Conservation (phyloP, 2,329 filamentous ascomycete genomes). For the Corynespora cassiicola region DNA sequence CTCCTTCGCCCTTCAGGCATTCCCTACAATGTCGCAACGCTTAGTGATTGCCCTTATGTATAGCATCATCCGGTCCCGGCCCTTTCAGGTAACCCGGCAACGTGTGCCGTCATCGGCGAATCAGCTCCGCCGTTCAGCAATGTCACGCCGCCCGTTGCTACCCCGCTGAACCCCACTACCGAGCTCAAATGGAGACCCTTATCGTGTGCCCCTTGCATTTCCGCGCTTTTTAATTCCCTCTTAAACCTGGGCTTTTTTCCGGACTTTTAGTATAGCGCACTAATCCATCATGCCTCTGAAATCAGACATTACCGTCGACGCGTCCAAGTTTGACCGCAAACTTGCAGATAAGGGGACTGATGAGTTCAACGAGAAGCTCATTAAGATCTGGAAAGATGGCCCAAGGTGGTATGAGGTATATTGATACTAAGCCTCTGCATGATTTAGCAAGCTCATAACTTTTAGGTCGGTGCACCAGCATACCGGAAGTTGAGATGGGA, state of each 20-base stretch:
- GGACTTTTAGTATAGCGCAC: neutral
- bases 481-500: conserved; percentile 62
- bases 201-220: conserved; percentile 4
- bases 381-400: conserved; percentile 49
- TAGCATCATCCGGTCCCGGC: conserved; percentile 6
- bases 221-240: neutral
- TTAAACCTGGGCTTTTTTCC: neutral
- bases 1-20: neutral
- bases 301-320: conserved; percentile 51
- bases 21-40: conserved; percentile 3
- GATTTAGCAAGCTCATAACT: neutral
- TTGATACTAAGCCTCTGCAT: neutral
- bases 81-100: conserved; percentile 13
- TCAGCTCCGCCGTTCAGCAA: too few species aligned
- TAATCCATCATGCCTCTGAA: conserved; percentile 30
- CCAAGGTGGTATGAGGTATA: conserved; percentile 61
- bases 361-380: conserved; percentile 53
- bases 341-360: conserved; percentile 49
- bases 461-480: conserved; percentile 58
- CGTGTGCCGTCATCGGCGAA: too few species aligned
- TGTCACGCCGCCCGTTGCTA: conserved; percentile 14
- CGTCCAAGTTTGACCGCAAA: conserved; percentile 52
- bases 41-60: too few species aligned
- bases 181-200: conserved; percentile 2
- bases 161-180: conserved; percentile 28